Evolutionary conservation across 2,329 filamentous ascomycete genomes (phyloP), one percentile per base, ranked within the genome.

Genomic region (Arthrobotrys sinensis): DNA sequence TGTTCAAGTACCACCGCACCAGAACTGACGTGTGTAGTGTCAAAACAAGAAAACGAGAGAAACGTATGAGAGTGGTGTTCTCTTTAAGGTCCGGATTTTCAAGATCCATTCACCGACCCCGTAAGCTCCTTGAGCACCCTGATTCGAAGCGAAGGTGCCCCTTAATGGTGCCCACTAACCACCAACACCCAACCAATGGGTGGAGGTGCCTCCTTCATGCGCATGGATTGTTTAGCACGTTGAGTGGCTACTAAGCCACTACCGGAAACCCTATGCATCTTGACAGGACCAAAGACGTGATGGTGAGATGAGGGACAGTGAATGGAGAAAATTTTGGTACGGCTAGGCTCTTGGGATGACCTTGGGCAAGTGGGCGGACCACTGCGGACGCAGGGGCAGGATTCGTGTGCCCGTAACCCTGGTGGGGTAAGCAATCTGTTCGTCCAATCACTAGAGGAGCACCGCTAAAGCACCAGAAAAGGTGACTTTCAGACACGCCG

Each of bases 11-110:
- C 75, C 67, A 57, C 53, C 60, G 75, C 63, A 78, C 75, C 45
- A 64, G 75, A 78, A 78, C 75, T 68, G 75, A 72, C 75, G 75
- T 78, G 75, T 70, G 75, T 67, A 78, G 67, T 67, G 45, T 78
- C 67, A 72, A 77, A 78, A 72, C 75, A 72, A 68, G 67, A 66
- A 53, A 38, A 40, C 45, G 67, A 62, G 48, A 64, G 38, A 43
- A 68, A 71, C 55, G 55, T 60, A 72, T 55, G 45, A 78, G 67
- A 68, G 75, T 62, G 75, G 75, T 78, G 67, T 68, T 34, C 62
- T 53, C 67, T 68, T 65, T 67, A 78, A 67, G 75, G 53, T 78
- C 40, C 60, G 43, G 75, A 78, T 68, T 50, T 55, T 32, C 32
- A 78, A 48, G 52, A 67, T 67, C 67, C 72, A 77, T 64, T 68